phyloP scores from a whole-genome alignment of 2,329 filamentous ascomycete species.

The Neonectria magnoliae region DNA sequence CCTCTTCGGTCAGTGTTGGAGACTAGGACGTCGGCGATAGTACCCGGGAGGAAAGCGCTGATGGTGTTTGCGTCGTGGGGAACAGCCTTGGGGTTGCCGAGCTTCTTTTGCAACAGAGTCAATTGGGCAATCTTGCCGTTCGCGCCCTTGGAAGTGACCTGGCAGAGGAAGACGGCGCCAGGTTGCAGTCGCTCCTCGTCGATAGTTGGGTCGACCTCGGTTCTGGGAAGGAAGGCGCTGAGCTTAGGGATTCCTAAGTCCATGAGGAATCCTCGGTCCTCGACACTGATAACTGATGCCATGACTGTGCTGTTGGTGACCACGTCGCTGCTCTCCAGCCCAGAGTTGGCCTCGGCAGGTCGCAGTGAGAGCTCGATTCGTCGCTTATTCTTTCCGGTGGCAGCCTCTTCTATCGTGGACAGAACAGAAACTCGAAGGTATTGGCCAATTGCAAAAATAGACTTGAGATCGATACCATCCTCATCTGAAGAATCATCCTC shows the following conservation, averaged over 20 bases:
- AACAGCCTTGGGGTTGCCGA: slow-evolving; percentile 72
- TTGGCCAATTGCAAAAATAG: slow-evolving; percentile 84
- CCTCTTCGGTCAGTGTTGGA: slow-evolving; percentile 79
- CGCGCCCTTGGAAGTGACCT: slow-evolving; percentile 78
- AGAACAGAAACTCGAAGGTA: slow-evolving; percentile 87
- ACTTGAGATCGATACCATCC: slow-evolving; percentile 75
- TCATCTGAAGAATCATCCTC: slow-evolving; percentile 59
- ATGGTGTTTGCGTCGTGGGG: slow-evolving; percentile 85
- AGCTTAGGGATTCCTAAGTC: slow-evolving; percentile 81
- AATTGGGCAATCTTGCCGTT: slow-evolving; percentile 89
- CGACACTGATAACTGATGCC: slow-evolving; percentile 88
- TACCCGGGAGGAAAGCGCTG: slow-evolving; percentile 90
- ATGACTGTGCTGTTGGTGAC: slow-evolving; percentile 82
- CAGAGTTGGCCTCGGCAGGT: slow-evolving; percentile 80
- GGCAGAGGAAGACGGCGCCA: slow-evolving; percentile 85
- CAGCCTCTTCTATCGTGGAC: slow-evolving; percentile 76
- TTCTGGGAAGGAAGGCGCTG: slow-evolving; percentile 86
- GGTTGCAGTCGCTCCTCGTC: slow-evolving; percentile 77
- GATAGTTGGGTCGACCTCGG: slow-evolving; percentile 76
- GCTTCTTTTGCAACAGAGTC: slow-evolving; percentile 75
- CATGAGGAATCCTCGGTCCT: slow-evolving; percentile 96
- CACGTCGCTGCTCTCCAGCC: slow-evolving; percentile 77
- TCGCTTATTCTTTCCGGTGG: slow-evolving; percentile 73
- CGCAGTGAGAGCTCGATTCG: slow-evolving; percentile 89
- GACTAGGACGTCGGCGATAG: slow-evolving; percentile 85